Evolutionary conservation across 2,329 filamentous ascomycete species (phyloP).

Genomic region (Colletotrichum sp.): DNA sequence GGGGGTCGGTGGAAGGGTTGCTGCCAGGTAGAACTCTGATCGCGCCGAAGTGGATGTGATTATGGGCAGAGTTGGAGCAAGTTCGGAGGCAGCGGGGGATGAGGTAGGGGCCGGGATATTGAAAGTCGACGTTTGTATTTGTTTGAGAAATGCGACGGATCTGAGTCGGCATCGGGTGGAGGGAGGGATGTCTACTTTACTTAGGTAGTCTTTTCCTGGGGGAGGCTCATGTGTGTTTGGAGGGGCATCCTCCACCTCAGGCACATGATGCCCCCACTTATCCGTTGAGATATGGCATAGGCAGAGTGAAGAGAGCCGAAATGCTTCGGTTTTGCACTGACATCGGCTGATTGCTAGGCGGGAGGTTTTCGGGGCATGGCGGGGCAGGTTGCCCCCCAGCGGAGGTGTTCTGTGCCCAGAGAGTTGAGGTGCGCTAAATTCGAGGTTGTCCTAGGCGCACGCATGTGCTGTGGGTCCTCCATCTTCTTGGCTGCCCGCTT

Average conservation of each 20-base stretch:
- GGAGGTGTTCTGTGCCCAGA: neutral
- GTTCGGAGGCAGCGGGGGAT: neutral
- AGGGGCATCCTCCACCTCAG: neutral
- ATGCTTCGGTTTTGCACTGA: neutral
- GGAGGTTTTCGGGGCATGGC: neutral
- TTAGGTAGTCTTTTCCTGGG: neutral
- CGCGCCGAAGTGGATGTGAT: neutral
- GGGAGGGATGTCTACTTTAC: neutral
- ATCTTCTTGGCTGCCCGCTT: neutral
- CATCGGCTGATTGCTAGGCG: neutral
- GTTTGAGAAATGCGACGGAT: conserved; percentile 10
- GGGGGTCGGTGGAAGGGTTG: neutral
- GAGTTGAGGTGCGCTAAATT: neutral
- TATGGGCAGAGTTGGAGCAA: neutral
- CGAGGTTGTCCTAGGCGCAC: neutral
- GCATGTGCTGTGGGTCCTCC: neutral
- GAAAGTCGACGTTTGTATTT: neutral
- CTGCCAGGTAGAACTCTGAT: conserved; percentile 1
- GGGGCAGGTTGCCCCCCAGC: neutral
- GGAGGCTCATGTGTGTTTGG: neutral
- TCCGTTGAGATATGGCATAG: neutral
- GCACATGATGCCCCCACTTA: neutral
- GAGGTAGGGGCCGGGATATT: neutral
- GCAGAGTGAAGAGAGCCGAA: neutral
- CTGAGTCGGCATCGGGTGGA: neutral